Percentiles rank a stretch among this genome's conserved stretches.
Conservation (phyloP, 2,329 filamentous ascomycete species). For the Sclerotinia subarctica region DNA sequence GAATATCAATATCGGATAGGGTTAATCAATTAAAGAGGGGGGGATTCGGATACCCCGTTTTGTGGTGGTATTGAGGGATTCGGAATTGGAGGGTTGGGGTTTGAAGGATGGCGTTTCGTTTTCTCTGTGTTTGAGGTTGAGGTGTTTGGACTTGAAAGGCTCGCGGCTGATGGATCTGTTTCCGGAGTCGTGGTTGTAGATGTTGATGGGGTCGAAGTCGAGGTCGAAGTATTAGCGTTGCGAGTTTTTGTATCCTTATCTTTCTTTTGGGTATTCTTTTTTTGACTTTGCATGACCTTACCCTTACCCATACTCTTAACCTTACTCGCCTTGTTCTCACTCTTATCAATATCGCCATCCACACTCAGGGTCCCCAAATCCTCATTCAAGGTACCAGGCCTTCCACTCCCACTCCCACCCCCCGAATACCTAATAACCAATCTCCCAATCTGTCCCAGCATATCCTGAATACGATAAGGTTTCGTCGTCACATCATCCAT, state of each 20-base stretch:
- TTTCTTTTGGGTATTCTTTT: too few species aligned
- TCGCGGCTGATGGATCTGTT: too few species aligned
- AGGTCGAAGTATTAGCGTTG: not conserved
- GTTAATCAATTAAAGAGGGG: not conserved
- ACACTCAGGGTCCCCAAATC: too few species aligned
- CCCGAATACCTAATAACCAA: constrained; percentile 22
- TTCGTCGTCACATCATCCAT: constrained; percentile 37
- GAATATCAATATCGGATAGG: not conserved
- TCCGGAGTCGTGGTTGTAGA: too few species aligned
- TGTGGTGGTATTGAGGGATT: not conserved
- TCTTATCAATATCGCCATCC: too few species aligned
- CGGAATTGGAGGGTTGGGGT: not conserved
- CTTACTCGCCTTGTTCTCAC: too few species aligned
- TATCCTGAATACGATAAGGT: constrained; percentile 31
- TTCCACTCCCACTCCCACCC: not conserved
- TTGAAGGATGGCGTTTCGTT: not conserved
- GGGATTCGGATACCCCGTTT: not conserved
- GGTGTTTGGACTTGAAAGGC: not conserved
- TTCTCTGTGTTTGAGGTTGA: too few species aligned
- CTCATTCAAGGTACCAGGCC: too few species aligned
- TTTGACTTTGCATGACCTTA: too few species aligned
- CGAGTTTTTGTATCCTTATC: too few species aligned
- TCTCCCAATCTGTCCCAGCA: constrained; percentile 30
- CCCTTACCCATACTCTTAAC: too few species aligned
- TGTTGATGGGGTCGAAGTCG: not conserved